Percentiles rank a stretch among this genome's conserved stretches.
These are phyloP conservation scores for Gremmenia infestans DNA, from an alignment of 2,329 filamentous ascomycete genomes.

Conservation along the genomic window DNA sequence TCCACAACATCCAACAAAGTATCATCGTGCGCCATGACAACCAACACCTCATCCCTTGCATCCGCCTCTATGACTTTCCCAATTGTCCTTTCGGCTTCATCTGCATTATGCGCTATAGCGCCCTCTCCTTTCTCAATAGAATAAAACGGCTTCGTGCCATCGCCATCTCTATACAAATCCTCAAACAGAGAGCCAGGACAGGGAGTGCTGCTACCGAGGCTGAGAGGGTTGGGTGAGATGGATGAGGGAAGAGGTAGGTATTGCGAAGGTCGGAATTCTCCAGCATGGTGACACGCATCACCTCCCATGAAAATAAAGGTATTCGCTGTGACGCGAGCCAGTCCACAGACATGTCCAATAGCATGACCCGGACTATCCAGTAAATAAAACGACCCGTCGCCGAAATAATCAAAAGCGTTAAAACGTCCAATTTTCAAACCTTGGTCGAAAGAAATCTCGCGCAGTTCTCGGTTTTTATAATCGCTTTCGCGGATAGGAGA, in stretches of 20 bases:
- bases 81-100: conserved; percentile 36
- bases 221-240: conserved; percentile 38
- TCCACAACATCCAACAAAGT: conserved; percentile 39
- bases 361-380: conserved; percentile 49
- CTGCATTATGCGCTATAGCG: conserved; percentile 24
- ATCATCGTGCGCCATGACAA: conserved; percentile 44
- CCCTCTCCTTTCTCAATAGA: conserved; percentile 18
- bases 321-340: conserved; percentile 39
- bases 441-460: conserved; percentile 31
- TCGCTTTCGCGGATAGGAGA: conserved; percentile 37
- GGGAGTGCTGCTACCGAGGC: conserved; percentile 19
- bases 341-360: conserved; percentile 44
- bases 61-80: conserved; percentile 43
- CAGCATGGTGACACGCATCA: conserved; percentile 42
- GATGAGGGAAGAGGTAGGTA: conserved; percentile 35
- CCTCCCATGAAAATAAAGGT: conserved; percentile 48
- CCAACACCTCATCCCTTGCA: conserved; percentile 39
- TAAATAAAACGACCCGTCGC: conserved; percentile 51
- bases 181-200: conserved; percentile 40
- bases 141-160: conserved; percentile 31
- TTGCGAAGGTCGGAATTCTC: conserved; percentile 40
- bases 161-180: conserved; percentile 33
- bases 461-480: conserved; percentile 35
- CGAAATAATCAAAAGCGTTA: conserved; percentile 47
- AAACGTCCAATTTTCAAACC: conserved; percentile 41